Conservation (phyloP, 176 grass and related monocot genomes). For the Oryza australiensis region DNA sequence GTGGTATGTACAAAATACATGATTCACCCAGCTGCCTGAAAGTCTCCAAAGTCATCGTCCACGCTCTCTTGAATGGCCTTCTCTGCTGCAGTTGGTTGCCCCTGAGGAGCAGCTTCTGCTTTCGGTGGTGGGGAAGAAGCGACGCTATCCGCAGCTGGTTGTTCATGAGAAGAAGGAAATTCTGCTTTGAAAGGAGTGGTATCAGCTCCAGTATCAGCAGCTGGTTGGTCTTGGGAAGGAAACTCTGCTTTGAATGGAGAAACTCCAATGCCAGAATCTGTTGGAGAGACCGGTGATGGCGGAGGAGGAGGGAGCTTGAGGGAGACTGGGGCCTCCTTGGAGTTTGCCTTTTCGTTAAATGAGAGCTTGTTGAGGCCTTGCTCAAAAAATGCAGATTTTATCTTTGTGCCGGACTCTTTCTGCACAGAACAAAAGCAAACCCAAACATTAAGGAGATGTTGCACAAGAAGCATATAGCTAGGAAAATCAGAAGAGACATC, state of each 20-base stretch:
- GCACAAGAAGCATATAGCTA: background rate
- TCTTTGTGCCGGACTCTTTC: constrained; percentile 56
- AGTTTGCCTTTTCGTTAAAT: constrained; percentile 51
- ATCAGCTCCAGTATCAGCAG: background rate
- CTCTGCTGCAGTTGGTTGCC: constrained; percentile 37
- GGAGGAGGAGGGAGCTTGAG: constrained; percentile 84
- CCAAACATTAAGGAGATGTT: constrained; percentile 5
- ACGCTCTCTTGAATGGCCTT: constrained; percentile 37
- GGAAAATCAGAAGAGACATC: background rate
- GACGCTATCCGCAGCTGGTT: background rate
- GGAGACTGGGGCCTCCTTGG: constrained; percentile 61
- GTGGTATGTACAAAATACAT: constrained; percentile 52
- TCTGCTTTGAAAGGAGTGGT: constrained; percentile 49
- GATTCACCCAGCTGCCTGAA: constrained; percentile 83
- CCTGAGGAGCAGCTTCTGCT: constrained; percentile 10
- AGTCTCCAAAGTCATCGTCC: constrained; percentile 94
- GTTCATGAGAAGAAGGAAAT: constrained; percentile 46
- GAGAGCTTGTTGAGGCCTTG: constrained; percentile 79
- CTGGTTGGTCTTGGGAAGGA: constrained; percentile 40
- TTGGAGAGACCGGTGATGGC: constrained; percentile 56
- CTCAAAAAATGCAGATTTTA: constrained; percentile 74
- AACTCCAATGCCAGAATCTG: constrained; percentile 30
- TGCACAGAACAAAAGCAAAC: constrained; percentile 35
- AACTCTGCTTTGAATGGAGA: constrained; percentile 60
- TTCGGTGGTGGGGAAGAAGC: background rate